These are phyloP conservation scores for Coniochaeta sp. DNA, from an alignment of 2,329 filamentous ascomycete genomes.

Conservation along the genomic window DNA sequence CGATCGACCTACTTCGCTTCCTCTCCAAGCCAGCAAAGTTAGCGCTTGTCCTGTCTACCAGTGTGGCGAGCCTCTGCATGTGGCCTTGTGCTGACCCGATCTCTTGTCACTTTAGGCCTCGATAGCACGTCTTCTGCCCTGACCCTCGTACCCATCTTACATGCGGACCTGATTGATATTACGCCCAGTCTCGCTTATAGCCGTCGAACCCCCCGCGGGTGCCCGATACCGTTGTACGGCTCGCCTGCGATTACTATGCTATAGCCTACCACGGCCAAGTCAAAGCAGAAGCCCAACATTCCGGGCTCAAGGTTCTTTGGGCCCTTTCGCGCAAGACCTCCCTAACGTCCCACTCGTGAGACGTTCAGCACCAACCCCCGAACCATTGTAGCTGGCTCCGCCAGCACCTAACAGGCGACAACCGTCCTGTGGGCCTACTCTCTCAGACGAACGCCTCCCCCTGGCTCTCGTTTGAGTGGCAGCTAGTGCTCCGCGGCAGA, in stretches of 20 bases:
- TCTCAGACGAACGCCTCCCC: constrained; percentile 90
- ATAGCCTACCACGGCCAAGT: constrained; percentile 44
- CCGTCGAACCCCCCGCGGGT: background rate
- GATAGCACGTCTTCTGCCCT: constrained; percentile 43
- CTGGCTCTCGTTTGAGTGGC: constrained; percentile 92
- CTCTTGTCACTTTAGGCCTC: constrained; percentile 39
- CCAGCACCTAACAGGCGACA: constrained; percentile 61
- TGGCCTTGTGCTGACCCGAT: constrained; percentile 5
- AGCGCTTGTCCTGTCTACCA: constrained; percentile 25
- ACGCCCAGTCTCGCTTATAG: no score
- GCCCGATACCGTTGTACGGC: background rate
- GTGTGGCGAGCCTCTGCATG: background rate
- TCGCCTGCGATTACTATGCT: background rate
- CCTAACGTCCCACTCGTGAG: constrained; percentile 75
- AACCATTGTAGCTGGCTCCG: constrained; percentile 76
- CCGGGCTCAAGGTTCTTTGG: constrained; percentile 75
- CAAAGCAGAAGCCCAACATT: constrained; percentile 69
- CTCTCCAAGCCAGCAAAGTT: constrained; percentile 92
- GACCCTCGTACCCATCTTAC: background rate
- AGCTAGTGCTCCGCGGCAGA: constrained; percentile 90
- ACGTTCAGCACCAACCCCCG: constrained; percentile 41
- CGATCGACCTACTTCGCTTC: constrained; percentile 83
- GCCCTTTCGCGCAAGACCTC: constrained; percentile 77
- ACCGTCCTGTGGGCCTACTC: constrained; percentile 88
- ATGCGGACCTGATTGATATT: background rate